Evolutionary conservation across 257 asterid genomes (phyloP).

Genomic region (Ilex asprella): DNA sequence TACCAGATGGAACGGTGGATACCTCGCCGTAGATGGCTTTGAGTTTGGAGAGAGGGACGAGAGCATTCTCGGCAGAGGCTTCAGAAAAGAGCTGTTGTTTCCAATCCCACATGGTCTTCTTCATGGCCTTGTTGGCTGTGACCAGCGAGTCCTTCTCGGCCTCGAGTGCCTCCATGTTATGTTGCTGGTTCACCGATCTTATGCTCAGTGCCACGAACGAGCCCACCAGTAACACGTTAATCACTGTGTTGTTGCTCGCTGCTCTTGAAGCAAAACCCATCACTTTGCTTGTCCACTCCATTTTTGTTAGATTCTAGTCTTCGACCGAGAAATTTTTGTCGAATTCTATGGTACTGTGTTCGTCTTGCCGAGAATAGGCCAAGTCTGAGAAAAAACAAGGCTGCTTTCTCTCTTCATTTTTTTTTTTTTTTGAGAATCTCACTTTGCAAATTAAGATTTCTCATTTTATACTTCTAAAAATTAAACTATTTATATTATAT

Average conservation of each 20-base stretch:
- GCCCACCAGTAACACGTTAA: constrained; percentile 39
- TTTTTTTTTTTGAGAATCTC: too few relatives aligned
- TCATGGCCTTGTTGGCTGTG: constrained; percentile 49
- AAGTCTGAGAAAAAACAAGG: too few relatives aligned
- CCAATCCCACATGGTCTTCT: constrained; percentile 70
- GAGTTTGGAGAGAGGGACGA: constrained; percentile 64
- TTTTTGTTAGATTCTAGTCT: constrained; percentile 2
- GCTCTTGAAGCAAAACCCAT: constrained; percentile 36
- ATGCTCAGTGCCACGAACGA: constrained; percentile 40
- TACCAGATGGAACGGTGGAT: constrained; percentile 1
- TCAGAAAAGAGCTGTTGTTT: constrained; percentile 67
- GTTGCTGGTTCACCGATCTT: constrained; percentile 51
- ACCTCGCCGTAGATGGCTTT: constrained; percentile 74
- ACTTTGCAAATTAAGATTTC: too few relatives aligned
- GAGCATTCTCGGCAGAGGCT: constrained; percentile 30
- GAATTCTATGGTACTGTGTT: too few relatives aligned
- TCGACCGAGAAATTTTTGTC: too few relatives aligned
- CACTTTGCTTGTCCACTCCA: constrained; percentile 37
- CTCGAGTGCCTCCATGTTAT: constrained; percentile 41
- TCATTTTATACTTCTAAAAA: too few relatives aligned
- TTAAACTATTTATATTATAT: too few relatives aligned
- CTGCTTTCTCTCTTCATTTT: too few relatives aligned
- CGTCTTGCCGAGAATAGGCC: too few relatives aligned
- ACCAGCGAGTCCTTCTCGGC: constrained; percentile 51
- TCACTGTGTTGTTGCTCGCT: constrained; percentile 47